Percentiles rank a stretch among this genome's conserved stretches.
phyloP scores from a whole-genome alignment of 108 stramenopile species.

The Discostella pseudostelligera region DNA sequence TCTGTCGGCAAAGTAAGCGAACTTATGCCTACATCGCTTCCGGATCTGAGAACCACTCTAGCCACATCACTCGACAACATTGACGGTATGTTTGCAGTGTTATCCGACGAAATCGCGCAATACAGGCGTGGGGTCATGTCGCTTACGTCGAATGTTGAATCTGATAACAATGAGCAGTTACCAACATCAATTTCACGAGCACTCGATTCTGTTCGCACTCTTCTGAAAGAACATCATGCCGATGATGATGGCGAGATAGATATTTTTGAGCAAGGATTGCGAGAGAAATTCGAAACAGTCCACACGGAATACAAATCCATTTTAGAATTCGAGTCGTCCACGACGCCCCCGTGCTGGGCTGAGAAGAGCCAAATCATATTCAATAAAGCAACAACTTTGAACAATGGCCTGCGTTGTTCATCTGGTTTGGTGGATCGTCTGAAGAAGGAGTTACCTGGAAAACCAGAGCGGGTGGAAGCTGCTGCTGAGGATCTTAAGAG shows the following conservation, averaged over 20 bases:
- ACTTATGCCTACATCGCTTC: slow-evolving; percentile 15
- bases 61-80: slow-evolving; percentile 1
- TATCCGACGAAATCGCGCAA: background rate
- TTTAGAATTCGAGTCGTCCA: background rate
- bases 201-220: slow-evolving; percentile 8
- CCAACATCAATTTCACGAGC: slow-evolving; percentile 1
- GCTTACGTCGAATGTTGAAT: background rate
- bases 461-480: background rate
- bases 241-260: slow-evolving; percentile 15
- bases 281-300: slow-evolving; percentile 6
- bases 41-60: slow-evolving; percentile 17
- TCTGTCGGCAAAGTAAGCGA: background rate
- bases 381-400: background rate
- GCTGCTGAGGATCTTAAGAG: slow-evolving; percentile 1
- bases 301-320: slow-evolving; percentile 7
- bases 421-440: slow-evolving; percentile 4
- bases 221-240: slow-evolving; percentile 5
- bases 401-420: background rate
- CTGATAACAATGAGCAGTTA: background rate
- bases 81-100: slow-evolving; percentile 1
- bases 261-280: slow-evolving; percentile 15
- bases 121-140: slow-evolving; percentile 5
- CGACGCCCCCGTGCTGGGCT: slow-evolving; percentile 2
- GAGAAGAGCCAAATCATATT: slow-evolving; percentile 13
- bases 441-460: background rate